Evolutionary conservation across 192 early-diverging fungal species (phyloP), one percentile per base, ranked within the genome.

Genomic region (Podila clonocystis): DNA sequence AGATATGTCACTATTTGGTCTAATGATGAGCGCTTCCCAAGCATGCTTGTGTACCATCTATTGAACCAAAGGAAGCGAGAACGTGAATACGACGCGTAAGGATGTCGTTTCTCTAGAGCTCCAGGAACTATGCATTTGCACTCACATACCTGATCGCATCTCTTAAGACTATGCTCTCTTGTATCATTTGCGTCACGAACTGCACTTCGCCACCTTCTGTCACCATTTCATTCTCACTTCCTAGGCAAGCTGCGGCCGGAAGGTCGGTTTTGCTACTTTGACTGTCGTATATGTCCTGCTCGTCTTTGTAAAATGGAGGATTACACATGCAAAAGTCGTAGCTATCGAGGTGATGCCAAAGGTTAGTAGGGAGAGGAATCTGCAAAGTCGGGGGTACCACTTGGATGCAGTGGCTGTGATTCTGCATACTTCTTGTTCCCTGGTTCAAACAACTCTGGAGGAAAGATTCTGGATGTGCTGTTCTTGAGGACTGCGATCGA

Each of bases 271-370:
- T 97, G n/a, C 55, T 67, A 1, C 80, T 67, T 1, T 82, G 60
- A 2, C 89, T 82, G 15, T 74, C 73, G 24, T 85, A 66, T 13
- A 92, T 88, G 45, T 96, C 91, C 24, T 85, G 82, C 8, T 71
- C 67, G 67, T 83, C 87, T 12, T 70, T 83, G 68, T 94, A 98
- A 70, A 97, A 98, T 36, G 96, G 96, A 36, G 95, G 96, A 70
- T 98, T 98, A 77, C 95, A 97, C 93, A 98, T 95, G 48, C 88
- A 89, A 65, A 98, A 97, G 29, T 85, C 63, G 67, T 90, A 88
- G 4, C 77, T 83, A 62, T n/a, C 19, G 41, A 45, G 41, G 58
- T 31, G 15, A 26, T 19, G 4, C n/a, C 13, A 70, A 33, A 20
- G 15, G 29, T 41, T 62, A 30, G 30, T n/a, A 20, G 2, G 34